Conservation (phyloP, 148 eudicot species). For the Cornus florida region DNA sequence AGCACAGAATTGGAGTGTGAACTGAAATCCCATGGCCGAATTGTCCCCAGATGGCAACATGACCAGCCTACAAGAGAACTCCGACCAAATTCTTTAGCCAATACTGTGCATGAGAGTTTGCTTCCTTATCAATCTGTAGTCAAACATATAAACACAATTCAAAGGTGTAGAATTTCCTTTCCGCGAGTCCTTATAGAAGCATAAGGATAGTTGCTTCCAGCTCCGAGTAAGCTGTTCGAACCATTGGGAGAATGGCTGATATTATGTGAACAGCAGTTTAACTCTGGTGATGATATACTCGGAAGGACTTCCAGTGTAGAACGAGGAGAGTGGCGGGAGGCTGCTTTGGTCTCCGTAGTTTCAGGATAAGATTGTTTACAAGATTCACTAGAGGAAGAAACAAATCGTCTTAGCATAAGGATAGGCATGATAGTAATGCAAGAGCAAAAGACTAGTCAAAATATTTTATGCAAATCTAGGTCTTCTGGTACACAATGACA, state of each 20-base stretch:
- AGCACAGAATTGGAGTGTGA: too few species aligned
- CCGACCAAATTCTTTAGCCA: neutral
- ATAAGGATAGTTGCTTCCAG: slow-evolving; percentile 9
- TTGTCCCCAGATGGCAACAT: neutral
- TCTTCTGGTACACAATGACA: neutral
- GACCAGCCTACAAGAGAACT: neutral
- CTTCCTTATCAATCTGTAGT: neutral
- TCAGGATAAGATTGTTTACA: slow-evolving; percentile 34
- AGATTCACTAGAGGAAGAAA: slow-evolving; percentile 31
- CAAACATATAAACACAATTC: neutral
- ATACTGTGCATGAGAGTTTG: slow-evolving; percentile 13
- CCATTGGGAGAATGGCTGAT: slow-evolving; percentile 14
- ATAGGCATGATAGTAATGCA: neutral
- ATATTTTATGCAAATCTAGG: neutral
- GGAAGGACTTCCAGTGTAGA: slow-evolving; percentile 52
- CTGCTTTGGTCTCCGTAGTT: slow-evolving; percentile 23
- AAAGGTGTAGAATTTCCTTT: slow-evolving; percentile 20
- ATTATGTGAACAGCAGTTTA: slow-evolving; percentile 15
- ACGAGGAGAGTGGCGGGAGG: slow-evolving; percentile 35
- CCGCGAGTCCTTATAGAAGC: slow-evolving; percentile 11
- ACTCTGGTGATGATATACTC: slow-evolving; percentile 22
- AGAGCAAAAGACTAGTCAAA: neutral
- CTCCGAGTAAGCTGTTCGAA: slow-evolving; percentile 19
- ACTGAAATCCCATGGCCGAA: neutral
- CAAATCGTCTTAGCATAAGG: slow-evolving; percentile 10